phyloP scores from a whole-genome alignment of 2,329 filamentous ascomycete genomes.

The Harringtonia aguacate region DNA sequence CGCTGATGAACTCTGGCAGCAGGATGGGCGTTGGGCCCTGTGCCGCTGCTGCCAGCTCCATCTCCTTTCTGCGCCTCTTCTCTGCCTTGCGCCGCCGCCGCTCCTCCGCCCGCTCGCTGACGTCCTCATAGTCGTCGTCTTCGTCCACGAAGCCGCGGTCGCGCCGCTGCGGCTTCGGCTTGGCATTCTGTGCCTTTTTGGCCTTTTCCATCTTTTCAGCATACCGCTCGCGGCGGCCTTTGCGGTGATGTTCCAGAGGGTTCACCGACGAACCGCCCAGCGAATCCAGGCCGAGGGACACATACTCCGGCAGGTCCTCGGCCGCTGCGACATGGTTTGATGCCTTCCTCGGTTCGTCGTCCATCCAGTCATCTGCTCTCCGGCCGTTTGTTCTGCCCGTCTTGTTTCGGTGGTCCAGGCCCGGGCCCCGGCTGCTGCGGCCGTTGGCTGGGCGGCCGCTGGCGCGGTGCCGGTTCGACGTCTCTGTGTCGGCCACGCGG shows the following conservation, averaged over 20 bases:
- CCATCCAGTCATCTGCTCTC: neutral
- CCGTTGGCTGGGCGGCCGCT: too few species aligned
- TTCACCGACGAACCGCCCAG: neutral
- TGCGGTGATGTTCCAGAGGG: slow-evolving; percentile 2
- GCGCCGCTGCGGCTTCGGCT: neutral
- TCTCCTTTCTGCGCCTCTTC: slow-evolving; percentile 26
- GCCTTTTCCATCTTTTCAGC: neutral
- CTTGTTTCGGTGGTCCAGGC: too few species aligned
- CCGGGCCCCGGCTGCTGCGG: too few species aligned
- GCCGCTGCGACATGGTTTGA: too few species aligned
- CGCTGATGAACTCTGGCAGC: slow-evolving; percentile 83
- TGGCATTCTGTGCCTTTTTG: neutral
- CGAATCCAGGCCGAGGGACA: neutral
- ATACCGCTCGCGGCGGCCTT: neutral
- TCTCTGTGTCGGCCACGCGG: too few species aligned
- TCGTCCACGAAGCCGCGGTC: slow-evolving; percentile 21
- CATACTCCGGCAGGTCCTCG: neutral
- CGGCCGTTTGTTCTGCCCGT: neutral
- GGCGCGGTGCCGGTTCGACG: too few species aligned
- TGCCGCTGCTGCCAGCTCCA: slow-evolving; percentile 26
- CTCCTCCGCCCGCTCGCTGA: slow-evolving; percentile 23
- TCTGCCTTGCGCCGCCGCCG: slow-evolving; percentile 30
- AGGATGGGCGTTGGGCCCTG: slow-evolving; percentile 49
- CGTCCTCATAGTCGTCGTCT: slow-evolving; percentile 30
- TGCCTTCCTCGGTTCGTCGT: neutral